Evolutionary conservation across 768 basidiomycete species (phyloP), one percentile per base, ranked within the genome.

Genomic region (Lactarius trivialis): DNA sequence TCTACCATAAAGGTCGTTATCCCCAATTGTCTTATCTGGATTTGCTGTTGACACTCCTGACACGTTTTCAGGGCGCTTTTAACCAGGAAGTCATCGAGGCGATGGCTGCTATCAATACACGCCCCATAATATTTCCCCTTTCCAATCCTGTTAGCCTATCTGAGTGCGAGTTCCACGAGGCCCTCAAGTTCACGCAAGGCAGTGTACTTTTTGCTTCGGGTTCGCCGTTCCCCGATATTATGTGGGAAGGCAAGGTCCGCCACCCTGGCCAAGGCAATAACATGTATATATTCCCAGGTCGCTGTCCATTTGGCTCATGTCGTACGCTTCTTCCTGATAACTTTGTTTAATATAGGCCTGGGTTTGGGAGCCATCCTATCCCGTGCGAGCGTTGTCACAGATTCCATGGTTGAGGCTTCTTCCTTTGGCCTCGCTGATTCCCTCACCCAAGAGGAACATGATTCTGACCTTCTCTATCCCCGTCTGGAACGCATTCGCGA

Each of bases 201-300:
- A 76, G 73, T 45, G 89, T 88, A 19, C 82, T 97, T 60, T 97
- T 93, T 70, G 93, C 95, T 0, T 87, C 85, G 43, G 94, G 93
- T 3, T 90, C 88, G 34, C 94, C 93, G 3, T 97, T 94, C 82
- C 81, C 83, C 15, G 77, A 81, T 51, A 78, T 85, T 65, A 68
- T 74, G 60, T 87, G 78, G 74, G 73, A 79, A 37, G 85, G 84
- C 33, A 77, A 75, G 57, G 78, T 67, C 36, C 76, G 86, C 66
- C 85, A 86, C 66, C 85, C 94, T 2, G 91, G 91, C 26, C 95
- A 97, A 75, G 93, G 93, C 30, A 97, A 96, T 73, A 98, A 96
- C 74, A 93, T 94, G 91, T 90, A 89, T 72, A 88, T 89, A 69
- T 87, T 87, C 79, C 85, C 85, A 54, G 82, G 84, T 83, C 45